Conservation (phyloP, 2,329 filamentous ascomycete species). For the Fusarium keratoplasticum region DNA sequence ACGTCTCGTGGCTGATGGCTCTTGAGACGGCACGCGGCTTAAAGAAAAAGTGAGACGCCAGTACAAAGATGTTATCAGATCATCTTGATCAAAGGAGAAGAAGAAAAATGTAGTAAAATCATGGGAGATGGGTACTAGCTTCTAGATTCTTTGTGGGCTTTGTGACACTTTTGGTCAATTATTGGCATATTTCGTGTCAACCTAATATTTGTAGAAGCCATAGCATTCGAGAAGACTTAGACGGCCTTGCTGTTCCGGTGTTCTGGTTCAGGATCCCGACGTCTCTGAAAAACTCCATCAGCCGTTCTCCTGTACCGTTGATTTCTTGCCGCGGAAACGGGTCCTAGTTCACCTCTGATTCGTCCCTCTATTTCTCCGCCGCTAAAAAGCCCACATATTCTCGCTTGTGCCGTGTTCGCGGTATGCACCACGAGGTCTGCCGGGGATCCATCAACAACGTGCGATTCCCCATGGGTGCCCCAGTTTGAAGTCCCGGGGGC, state of each 20-base stretch:
- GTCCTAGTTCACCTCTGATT: neutral
- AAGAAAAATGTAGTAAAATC: neutral
- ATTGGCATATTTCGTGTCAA: neutral
- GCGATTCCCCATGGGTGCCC: constrained; percentile 24
- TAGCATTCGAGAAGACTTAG: neutral
- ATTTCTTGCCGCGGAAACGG: neutral
- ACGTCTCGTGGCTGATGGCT: neutral
- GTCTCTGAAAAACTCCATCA: neutral
- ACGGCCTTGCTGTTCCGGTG: neutral
- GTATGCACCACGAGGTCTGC: neutral
- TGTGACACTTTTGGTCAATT: neutral
- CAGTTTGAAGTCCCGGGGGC: constrained; percentile 10
- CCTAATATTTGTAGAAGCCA: fast-evolving
- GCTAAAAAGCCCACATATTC: neutral
- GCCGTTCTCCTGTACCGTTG: neutral
- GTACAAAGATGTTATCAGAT: neutral
- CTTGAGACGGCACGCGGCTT: neutral
- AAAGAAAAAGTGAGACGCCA: neutral
- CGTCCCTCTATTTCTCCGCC: neutral
- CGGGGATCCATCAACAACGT: constrained; percentile 14
- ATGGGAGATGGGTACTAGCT: neutral
- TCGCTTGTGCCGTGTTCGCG: neutral
- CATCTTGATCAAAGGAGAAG: neutral
- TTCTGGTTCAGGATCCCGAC: neutral
- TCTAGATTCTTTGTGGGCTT: neutral